phyloP scores from a whole-genome alignment of 192 early-diverging fungal species.

The Chytriomyces hyalinus region DNA sequence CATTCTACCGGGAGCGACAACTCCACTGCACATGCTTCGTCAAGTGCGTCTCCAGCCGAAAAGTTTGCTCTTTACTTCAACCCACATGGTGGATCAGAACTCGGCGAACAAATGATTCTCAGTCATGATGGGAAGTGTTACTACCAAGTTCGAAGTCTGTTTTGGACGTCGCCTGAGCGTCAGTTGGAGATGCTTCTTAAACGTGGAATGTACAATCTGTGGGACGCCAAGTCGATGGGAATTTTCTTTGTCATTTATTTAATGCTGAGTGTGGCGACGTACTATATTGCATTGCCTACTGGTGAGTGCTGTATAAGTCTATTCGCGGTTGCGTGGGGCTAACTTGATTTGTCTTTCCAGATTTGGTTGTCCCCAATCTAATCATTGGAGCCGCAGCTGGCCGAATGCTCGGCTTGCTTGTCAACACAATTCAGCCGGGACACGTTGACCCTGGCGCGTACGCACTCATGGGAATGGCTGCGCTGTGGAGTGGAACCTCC shows the following conservation, averaged over 20 bases:
- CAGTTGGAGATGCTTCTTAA: conserved; percentile 45
- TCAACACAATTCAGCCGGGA: conserved; percentile 36
- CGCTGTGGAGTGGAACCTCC: conserved; percentile 43
- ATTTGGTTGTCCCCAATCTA: conserved; percentile 49
- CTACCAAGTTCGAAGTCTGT: conserved; percentile 39
- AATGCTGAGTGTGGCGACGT: conserved; percentile 37
- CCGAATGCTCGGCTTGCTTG: conserved; percentile 34
- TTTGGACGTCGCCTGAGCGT: conserved; percentile 43
- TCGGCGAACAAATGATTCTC: conserved; percentile 5
- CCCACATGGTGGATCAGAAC: not conserved
- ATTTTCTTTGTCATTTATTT: conserved; percentile 45
- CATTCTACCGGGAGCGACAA: not conserved
- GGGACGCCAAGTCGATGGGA: conserved; percentile 26
- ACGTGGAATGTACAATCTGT: conserved; percentile 40
- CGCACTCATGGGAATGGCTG: conserved; percentile 46
- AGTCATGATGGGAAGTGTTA: conserved; percentile 38
- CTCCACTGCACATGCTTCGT: not conserved
- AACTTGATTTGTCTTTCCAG: conserved; percentile 10
- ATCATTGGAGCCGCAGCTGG: conserved; percentile 49
- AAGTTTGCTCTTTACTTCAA: conserved; percentile 15
- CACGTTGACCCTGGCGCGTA: conserved; percentile 41
- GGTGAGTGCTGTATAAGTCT: conserved; percentile 6
- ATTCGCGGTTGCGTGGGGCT: not conserved
- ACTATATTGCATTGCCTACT: conserved; percentile 51
- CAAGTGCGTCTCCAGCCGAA: not conserved